Conservation (phyloP, 2,329 filamentous ascomycete genomes). For the Claviceps paspali region DNA sequence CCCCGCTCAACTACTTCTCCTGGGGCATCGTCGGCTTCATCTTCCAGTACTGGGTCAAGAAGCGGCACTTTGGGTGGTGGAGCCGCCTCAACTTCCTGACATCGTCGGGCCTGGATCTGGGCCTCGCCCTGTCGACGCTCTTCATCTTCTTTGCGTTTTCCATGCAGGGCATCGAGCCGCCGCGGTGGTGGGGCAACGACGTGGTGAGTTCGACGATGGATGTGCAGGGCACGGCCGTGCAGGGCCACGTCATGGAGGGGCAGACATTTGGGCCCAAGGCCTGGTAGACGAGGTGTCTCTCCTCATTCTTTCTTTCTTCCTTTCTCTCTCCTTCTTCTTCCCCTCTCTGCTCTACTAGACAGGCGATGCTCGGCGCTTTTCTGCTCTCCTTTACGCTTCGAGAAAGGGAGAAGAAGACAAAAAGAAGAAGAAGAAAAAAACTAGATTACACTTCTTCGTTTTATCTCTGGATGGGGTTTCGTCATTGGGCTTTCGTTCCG, state of each 20-base stretch:
- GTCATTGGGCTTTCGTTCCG: too few species aligned
- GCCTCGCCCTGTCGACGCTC: conserved; percentile 50
- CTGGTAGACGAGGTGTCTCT: conserved; percentile 31
- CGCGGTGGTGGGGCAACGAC: conserved; percentile 55
- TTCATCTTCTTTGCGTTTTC: conserved; percentile 57
- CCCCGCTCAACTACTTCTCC: conserved; percentile 58
- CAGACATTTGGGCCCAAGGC: conserved; percentile 44
- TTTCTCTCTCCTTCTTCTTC: too few species aligned
- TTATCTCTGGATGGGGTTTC: too few species aligned
- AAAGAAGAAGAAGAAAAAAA: too few species aligned
- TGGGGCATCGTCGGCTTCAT: conserved; percentile 58
- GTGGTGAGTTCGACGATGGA: conserved; percentile 47
- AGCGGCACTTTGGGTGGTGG: conserved; percentile 54
- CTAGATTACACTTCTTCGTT: too few species aligned
- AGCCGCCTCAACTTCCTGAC: conserved; percentile 58
- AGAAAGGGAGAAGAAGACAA: too few species aligned
- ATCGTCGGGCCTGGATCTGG: conserved; percentile 53
- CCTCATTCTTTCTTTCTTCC: background rate
- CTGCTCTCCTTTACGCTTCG: too few species aligned
- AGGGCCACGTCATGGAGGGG: conserved; percentile 34
- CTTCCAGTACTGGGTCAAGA: conserved; percentile 55
- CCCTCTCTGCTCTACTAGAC: too few species aligned
- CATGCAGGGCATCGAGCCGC: conserved; percentile 44
- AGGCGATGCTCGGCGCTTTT: too few species aligned
- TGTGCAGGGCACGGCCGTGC: conserved; percentile 41